Conservation (phyloP, 345 rosid species). For the Physaria fendleri region DNA sequence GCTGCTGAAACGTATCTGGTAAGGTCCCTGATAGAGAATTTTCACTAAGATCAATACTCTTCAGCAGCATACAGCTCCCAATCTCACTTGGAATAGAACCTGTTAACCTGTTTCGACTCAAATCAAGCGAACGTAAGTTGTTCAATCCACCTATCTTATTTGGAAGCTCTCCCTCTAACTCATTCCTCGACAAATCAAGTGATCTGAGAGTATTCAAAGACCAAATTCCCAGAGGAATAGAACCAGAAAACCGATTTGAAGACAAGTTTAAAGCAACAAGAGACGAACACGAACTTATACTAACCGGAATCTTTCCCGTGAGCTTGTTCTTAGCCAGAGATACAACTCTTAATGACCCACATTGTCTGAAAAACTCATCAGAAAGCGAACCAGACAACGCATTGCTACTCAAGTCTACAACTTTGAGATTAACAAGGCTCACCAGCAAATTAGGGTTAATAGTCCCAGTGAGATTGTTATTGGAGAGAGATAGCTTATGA, state of each 20-base stretch:
- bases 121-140: slow-evolving; percentile 53
- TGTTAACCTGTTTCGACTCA: slow-evolving; percentile 51
- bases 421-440: slow-evolving; percentile 51
- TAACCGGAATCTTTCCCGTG: slow-evolving; percentile 65
- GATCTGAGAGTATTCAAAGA: slow-evolving; percentile 60
- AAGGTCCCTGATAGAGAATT: slow-evolving; percentile 63
- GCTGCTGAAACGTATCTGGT: slow-evolving; percentile 66
- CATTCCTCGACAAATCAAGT: slow-evolving; percentile 72
- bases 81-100: slow-evolving; percentile 61
- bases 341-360: slow-evolving; percentile 61
- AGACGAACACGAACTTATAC: slow-evolving; percentile 64
- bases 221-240: slow-evolving; percentile 64
- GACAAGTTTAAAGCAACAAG: slow-evolving; percentile 63
- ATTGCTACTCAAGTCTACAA: slow-evolving; percentile 73
- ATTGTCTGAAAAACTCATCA: slow-evolving; percentile 68
- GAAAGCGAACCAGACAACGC: slow-evolving; percentile 57
- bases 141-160: slow-evolving; percentile 48
- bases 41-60: slow-evolving; percentile 49
- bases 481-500: slow-evolving; percentile 61
- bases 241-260: slow-evolving; percentile 63
- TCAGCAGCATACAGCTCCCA: slow-evolving; percentile 68
- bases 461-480: slow-evolving; percentile 66
- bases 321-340: slow-evolving; percentile 70
- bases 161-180: slow-evolving; percentile 61
- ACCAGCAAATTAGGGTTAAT: slow-evolving; percentile 54